These are phyloP conservation scores for Phlegmacium glaucopus DNA, from an alignment of 768 basidiomycete species.

Conservation along the genomic window DNA sequence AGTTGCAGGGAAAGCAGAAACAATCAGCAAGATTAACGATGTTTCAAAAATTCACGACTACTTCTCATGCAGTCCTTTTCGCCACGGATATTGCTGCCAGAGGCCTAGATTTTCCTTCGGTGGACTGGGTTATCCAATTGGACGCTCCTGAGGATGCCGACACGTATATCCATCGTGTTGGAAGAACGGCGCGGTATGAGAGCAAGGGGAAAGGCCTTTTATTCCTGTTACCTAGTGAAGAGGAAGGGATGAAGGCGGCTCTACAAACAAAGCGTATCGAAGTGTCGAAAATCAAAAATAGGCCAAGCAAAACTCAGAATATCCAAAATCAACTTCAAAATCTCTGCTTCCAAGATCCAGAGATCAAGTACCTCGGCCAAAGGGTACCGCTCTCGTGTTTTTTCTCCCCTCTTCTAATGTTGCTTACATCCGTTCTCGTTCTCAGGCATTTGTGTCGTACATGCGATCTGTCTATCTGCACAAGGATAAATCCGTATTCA, in stretches of 20 bases:
- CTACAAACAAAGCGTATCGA: conserved; percentile 71
- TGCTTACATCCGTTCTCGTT: background rate
- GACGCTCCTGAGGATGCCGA: conserved; percentile 98
- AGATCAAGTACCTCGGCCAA: conserved; percentile 96
- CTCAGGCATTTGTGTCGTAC: conserved; percentile 93
- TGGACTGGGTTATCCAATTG: conserved; percentile 96
- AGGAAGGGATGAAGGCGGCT: conserved; percentile 80
- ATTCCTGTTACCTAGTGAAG: conserved; percentile 86
- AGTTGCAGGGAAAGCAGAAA: conserved; percentile 96
- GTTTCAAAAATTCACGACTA: conserved; percentile 80
- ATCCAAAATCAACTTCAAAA: conserved; percentile 89
- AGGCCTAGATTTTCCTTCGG: conserved; percentile 92
- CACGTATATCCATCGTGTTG: conserved; percentile 96
- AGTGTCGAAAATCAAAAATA: conserved; percentile 81
- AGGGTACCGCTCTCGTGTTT: conserved; percentile 50
- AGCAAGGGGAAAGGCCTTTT: conserved; percentile 83
- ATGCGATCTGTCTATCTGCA: conserved; percentile 90
- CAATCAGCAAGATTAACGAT: conserved; percentile 83
- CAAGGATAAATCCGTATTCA: conserved; percentile 92
- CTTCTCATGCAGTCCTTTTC: conserved; percentile 82
- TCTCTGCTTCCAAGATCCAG: conserved; percentile 90
- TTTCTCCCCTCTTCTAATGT: background rate
- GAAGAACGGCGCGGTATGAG: conserved; percentile 91
- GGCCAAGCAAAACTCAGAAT: conserved; percentile 79
- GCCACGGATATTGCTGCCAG: conserved; percentile 97